Conservation (phyloP, 768 basidiomycete species). For the Megacollybia marginata region DNA sequence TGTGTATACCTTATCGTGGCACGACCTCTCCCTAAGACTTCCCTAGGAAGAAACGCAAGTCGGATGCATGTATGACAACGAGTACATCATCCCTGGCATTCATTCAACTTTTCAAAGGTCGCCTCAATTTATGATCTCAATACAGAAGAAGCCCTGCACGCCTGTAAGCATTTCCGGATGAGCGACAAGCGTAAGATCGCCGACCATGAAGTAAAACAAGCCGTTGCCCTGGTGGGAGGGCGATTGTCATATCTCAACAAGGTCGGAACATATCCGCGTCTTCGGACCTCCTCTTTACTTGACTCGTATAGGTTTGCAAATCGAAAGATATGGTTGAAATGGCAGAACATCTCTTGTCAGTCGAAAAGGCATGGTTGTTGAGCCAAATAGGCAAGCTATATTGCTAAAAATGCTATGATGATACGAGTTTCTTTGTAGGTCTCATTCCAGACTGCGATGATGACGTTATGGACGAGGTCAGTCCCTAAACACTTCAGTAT, state of each 20-base stretch:
- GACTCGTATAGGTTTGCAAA: constrained; percentile 38
- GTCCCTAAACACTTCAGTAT: constrained; percentile 1
- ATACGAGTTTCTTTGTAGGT: constrained; percentile 18
- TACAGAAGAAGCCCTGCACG: constrained; percentile 47
- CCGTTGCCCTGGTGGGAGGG: constrained; percentile 65
- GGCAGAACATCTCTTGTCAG: constrained; percentile 57
- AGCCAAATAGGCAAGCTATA: constrained; percentile 60
- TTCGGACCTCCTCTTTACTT: not conserved
- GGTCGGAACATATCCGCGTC: constrained; percentile 15
- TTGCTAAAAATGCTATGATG: not conserved
- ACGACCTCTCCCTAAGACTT: not conserved
- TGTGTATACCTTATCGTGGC: constrained; percentile 23
- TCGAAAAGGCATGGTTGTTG: constrained; percentile 75
- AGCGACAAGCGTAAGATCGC: constrained; percentile 25
- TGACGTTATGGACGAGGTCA: constrained; percentile 84
- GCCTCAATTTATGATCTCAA: constrained; percentile 69
- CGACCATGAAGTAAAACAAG: constrained; percentile 32
- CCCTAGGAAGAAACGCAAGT: constrained; percentile 57
- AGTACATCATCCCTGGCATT: not conserved
- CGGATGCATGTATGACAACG: constrained; percentile 55
- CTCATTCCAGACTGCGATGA: constrained; percentile 80
- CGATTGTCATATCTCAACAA: constrained; percentile 72
- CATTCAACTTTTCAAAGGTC: constrained; percentile 31
- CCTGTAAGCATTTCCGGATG: constrained; percentile 45
- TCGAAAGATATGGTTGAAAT: constrained; percentile 52